Conservation (phyloP, 768 basidiomycete genomes). For the Pulveroboletus ravenelii region DNA sequence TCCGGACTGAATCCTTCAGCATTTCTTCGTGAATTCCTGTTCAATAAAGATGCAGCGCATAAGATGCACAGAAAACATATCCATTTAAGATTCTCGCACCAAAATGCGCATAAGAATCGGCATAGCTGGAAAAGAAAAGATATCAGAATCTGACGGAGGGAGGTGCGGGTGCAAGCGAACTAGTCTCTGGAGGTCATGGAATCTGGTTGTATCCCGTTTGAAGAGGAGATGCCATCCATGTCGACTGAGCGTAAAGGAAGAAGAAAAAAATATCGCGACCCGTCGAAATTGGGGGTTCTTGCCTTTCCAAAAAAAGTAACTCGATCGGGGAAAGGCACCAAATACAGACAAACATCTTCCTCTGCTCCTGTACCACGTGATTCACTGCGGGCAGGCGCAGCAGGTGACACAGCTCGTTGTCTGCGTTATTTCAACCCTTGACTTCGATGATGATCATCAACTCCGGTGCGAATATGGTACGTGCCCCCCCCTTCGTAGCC, state of each 20-base stretch:
- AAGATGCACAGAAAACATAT: conserved; percentile 1
- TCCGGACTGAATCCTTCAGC: conserved; percentile 95
- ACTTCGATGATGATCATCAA: conserved; percentile 22
- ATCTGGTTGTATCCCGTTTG: conserved; percentile 24
- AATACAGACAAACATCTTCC: conserved; percentile 12
- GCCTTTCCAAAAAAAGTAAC: conserved; percentile 4
- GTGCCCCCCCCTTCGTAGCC: not conserved
- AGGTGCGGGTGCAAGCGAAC: conserved; percentile 47
- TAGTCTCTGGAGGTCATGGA: conserved; percentile 88
- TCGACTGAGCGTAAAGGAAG: not conserved
- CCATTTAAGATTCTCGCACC: conserved; percentile 43
- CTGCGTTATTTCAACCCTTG: not conserved
- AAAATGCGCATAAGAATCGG: conserved; percentile 94
- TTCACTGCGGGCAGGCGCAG: not conserved
- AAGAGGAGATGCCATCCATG: conserved; percentile 31
- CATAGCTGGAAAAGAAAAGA: conserved; percentile 60
- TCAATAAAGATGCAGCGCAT: conserved; percentile 1
- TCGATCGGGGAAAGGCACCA: conserved; percentile 8
- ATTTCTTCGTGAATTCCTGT: conserved; percentile 98
- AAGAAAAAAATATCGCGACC: not conserved
- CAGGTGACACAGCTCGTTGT: conserved; percentile 2
- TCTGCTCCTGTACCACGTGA: conserved; percentile 18
- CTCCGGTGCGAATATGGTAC: conserved; percentile 25
- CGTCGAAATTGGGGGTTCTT: not conserved
- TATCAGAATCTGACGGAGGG: conserved; percentile 34